Evolutionary conservation across 768 basidiomycete species (phyloP).

Genomic region (Porpolomopsis calyptriformis): DNA sequence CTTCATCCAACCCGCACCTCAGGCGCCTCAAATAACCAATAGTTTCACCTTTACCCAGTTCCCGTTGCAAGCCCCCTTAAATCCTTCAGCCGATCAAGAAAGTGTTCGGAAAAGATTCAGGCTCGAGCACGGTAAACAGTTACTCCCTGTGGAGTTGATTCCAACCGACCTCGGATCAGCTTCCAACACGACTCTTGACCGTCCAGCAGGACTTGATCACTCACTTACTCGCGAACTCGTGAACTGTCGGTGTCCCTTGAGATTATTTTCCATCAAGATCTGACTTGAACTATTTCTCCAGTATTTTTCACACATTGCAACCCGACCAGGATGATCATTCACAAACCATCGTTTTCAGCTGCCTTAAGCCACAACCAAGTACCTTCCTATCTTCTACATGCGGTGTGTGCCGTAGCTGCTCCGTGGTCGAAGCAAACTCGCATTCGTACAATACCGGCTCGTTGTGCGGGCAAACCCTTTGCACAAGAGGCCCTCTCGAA

Average conservation of each 20-base stretch:
- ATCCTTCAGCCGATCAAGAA: constrained; percentile 17
- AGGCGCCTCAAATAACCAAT: background rate
- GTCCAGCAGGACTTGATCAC: constrained; percentile 41
- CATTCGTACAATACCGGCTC: constrained; percentile 43
- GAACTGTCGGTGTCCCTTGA: constrained; percentile 40
- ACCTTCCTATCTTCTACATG: constrained; percentile 59
- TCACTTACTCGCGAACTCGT: constrained; percentile 62
- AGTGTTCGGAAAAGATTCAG: constrained; percentile 41
- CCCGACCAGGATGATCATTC: constrained; percentile 64
- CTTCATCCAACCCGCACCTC: background rate
- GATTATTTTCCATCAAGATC: constrained; percentile 7
- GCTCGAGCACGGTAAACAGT: constrained; percentile 29
- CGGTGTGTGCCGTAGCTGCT: constrained; percentile 70
- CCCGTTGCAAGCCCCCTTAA: constrained; percentile 10
- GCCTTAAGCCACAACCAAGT: constrained; percentile 56
- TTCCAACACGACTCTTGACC: constrained; percentile 28
- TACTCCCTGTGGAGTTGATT: constrained; percentile 29
- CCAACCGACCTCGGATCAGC: constrained; percentile 28
- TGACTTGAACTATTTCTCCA: constrained; percentile 20
- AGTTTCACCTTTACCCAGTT: constrained; percentile 6
- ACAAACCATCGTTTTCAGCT: constrained; percentile 67
- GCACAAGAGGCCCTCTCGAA: constrained; percentile 53
- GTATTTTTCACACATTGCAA: constrained; percentile 80
- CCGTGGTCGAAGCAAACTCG: constrained; percentile 60
- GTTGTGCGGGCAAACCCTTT: constrained; percentile 45